A percentile compares a stretch with the other conserved stretches of the same genome.
phyloP scores from a whole-genome alignment of 2,329 filamentous ascomycete species.

The Cladosporium sp. region DNA sequence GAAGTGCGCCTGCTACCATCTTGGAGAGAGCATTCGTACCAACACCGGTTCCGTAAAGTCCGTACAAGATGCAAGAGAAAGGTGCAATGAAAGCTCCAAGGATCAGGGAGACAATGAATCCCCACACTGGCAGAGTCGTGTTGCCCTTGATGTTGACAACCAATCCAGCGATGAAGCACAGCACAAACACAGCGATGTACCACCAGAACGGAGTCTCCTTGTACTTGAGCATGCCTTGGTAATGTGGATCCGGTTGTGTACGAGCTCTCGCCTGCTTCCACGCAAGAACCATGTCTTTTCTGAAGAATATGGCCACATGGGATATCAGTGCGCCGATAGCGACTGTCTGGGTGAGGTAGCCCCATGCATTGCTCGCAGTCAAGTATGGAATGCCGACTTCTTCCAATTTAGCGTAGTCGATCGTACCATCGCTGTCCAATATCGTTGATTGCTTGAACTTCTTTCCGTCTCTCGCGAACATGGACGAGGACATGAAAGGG shows the following conservation, averaged over 20 bases:
- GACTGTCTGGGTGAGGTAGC: slow-evolving; percentile 21
- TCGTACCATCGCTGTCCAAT: neutral
- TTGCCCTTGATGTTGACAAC: slow-evolving; percentile 36
- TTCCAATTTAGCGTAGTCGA: slow-evolving; percentile 32
- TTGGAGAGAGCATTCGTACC: slow-evolving; percentile 62
- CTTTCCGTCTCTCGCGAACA: slow-evolving; percentile 44
- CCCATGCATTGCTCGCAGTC: slow-evolving; percentile 21
- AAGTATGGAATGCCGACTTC: slow-evolving; percentile 52
- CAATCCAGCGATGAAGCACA: slow-evolving; percentile 36
- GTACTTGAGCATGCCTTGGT: slow-evolving; percentile 56
- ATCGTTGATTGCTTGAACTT: slow-evolving; percentile 46
- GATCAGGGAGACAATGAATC: slow-evolving; percentile 33
- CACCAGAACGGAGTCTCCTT: slow-evolving; percentile 50
- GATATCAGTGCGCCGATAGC: slow-evolving; percentile 24
- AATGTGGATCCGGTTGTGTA: slow-evolving; percentile 42
- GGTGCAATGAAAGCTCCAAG: slow-evolving; percentile 21
- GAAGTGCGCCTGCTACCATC: slow-evolving; percentile 56
- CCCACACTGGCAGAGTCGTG: slow-evolving; percentile 39
- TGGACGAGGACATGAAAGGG: slow-evolving; percentile 59
- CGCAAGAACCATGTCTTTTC: slow-evolving; percentile 6
- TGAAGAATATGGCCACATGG: slow-evolving; percentile 23
- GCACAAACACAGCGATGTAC: slow-evolving; percentile 35
- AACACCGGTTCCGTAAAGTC: slow-evolving; percentile 57
- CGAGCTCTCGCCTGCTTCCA: slow-evolving; percentile 23
- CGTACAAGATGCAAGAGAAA: slow-evolving; percentile 22